phyloP scores from a whole-genome alignment of 2,329 filamentous ascomycete genomes.

The Xylariaceae sp. region DNA sequence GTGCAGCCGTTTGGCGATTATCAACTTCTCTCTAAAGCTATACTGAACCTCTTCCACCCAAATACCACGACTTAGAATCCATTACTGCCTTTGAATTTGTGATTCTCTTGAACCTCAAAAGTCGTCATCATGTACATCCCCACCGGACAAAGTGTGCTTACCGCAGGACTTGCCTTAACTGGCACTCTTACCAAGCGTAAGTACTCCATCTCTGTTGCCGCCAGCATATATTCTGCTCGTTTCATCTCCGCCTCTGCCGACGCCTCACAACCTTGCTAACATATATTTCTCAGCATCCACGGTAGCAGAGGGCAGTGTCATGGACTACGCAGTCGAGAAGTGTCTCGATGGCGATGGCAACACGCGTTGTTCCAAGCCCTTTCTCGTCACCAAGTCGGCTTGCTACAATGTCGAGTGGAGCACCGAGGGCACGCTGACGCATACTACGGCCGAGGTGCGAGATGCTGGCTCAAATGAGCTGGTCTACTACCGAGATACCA shows the following conservation, averaged over 20 bases:
- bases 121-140: conserved; percentile 24
- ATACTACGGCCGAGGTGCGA: conserved; percentile 26
- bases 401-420: conserved; percentile 39
- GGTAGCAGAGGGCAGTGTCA: conserved; percentile 30
- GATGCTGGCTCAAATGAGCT: conserved; percentile 32
- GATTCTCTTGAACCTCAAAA: neutral
- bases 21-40: too few species aligned
- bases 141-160: conserved; percentile 22
- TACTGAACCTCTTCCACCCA: too few species aligned
- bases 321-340: conserved; percentile 38
- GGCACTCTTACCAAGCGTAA: conserved; percentile 18
- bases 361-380: conserved; percentile 35
- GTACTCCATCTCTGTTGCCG: conserved; percentile 2
- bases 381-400: conserved; percentile 31
- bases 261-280: neutral
- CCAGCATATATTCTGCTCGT: neutral
- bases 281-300: conserved; percentile 15
- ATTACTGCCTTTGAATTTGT: too few species aligned
- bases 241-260: neutral
- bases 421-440: conserved; percentile 35
- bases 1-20: too few species aligned
- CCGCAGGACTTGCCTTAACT: conserved; percentile 23
- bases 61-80: too few species aligned
- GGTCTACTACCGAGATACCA: conserved; percentile 41
- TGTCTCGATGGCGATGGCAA: conserved; percentile 36